A percentile compares a stretch with the other conserved stretches of the same genome.
phyloP scores from a whole-genome alignment of 2,329 filamentous ascomycete genomes.

The Domatiomyces catenatus region DNA sequence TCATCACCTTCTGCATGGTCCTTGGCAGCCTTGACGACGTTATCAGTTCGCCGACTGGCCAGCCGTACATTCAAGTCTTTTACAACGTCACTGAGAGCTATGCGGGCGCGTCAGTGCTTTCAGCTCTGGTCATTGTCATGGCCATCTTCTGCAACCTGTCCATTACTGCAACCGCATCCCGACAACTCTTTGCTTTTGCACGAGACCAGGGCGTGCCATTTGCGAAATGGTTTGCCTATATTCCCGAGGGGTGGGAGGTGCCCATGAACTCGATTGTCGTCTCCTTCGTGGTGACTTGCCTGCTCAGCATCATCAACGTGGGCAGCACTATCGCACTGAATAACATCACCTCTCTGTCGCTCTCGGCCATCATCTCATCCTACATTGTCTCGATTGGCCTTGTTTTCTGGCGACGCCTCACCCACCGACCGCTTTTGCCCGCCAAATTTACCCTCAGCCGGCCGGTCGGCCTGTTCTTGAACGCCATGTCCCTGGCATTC shows the following conservation, averaged over 20 bases:
- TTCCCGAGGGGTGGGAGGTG: constrained; percentile 14
- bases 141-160: constrained; percentile 21
- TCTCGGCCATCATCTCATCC: constrained; percentile 25
- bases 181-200: constrained; percentile 28
- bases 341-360: constrained; percentile 27
- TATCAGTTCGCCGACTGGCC: constrained; percentile 21
- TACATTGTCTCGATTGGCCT: constrained; percentile 26
- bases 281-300: constrained; percentile 32
- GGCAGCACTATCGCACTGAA: constrained; percentile 26
- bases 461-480: constrained; percentile 24
- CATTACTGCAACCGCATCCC: constrained; percentile 24
- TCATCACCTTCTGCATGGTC: constrained; percentile 25
- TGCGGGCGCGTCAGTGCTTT: constrained; percentile 21
- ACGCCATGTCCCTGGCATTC: constrained; percentile 21
- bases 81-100: constrained; percentile 21
- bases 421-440: constrained; percentile 21
- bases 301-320: constrained; percentile 24
- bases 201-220: constrained; percentile 28
- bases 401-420: constrained; percentile 24
- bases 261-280: constrained; percentile 22
- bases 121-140: constrained; percentile 21
- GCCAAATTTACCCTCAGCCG: constrained; percentile 26
- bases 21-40: constrained; percentile 23
- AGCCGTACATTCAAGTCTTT: constrained; percentile 26
- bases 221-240: constrained; percentile 16